Conservation (phyloP, 805 yeast species). For the Alloascoidea africana region DNA sequence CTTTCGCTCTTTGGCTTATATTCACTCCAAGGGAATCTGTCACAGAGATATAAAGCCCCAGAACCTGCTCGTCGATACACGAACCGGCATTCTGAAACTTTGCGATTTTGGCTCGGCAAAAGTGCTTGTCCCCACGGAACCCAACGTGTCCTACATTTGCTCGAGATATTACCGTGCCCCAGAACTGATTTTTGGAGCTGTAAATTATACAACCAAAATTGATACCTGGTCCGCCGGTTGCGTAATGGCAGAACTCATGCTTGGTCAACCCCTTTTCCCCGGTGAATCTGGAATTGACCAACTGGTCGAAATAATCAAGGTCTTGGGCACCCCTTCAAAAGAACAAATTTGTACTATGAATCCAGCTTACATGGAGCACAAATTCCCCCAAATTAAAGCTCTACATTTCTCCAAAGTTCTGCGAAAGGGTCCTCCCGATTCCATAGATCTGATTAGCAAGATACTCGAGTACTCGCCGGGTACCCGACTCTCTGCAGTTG, state of each 20-base stretch:
- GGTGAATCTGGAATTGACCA: constrained; percentile 98
- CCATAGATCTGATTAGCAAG: constrained; percentile 68
- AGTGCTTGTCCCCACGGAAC: constrained; percentile 76
- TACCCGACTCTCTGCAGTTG: constrained; percentile 61
- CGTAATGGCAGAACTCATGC: constrained; percentile 90
- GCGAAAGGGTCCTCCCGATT: constrained; percentile 69
- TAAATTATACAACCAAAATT: constrained; percentile 90
- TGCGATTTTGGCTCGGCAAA: constrained; percentile 98
- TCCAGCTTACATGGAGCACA: constrained; percentile 94
- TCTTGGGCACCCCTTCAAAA: constrained; percentile 86
- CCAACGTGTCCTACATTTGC: constrained; percentile 92
- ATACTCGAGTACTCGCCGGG: constrained; percentile 88
- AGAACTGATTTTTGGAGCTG: constrained; percentile 92
- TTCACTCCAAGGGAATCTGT: constrained; percentile 58
- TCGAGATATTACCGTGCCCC: constrained; percentile 96
- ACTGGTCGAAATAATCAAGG: constrained; percentile 89
- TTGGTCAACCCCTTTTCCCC: constrained; percentile 95
- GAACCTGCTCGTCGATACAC: constrained; percentile 76
- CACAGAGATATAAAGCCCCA: constrained; percentile 92
- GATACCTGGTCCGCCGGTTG: constrained; percentile 98
- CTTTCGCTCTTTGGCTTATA: constrained; percentile 62
- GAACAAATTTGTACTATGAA: constrained; percentile 92
- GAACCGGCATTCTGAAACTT: constrained; percentile 68
- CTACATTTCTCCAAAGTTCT: constrained; percentile 49
- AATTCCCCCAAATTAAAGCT: constrained; percentile 54